These are phyloP conservation scores for Paecilomyces fulvus DNA, from an alignment of 2,329 filamentous ascomycete species.

Conservation along the genomic window DNA sequence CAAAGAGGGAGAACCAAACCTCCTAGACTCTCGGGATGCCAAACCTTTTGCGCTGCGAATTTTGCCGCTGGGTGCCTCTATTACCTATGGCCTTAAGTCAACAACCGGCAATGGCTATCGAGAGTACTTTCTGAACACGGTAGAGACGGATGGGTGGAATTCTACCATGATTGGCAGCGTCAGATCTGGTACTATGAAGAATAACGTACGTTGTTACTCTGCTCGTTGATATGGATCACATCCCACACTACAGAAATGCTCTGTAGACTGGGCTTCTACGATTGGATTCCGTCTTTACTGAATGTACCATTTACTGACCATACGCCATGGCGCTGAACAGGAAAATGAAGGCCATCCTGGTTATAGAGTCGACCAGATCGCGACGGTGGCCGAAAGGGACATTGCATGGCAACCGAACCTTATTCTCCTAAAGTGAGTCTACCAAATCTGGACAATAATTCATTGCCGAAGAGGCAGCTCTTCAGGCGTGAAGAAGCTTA, in stretches of 20 bases:
- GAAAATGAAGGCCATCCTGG: slow-evolving; percentile 18
- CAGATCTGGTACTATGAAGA: slow-evolving; percentile 7
- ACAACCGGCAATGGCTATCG: slow-evolving; percentile 8
- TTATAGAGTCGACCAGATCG: slow-evolving; percentile 13
- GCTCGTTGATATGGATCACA: background rate
- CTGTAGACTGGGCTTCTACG: too few relatives aligned
- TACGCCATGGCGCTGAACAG: slow-evolving; percentile 4
- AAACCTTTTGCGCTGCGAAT: background rate
- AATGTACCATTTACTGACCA: background rate
- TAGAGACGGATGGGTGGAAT: slow-evolving; percentile 6
- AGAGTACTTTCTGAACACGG: slow-evolving; percentile 4
- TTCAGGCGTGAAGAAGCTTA: background rate
- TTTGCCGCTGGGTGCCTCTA: slow-evolving; percentile 7
- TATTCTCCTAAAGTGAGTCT: slow-evolving; percentile 18
- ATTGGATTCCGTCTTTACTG: too few relatives aligned
- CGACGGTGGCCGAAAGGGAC: slow-evolving; percentile 2
- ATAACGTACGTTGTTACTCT: slow-evolving; percentile 11
- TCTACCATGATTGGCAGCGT: slow-evolving; percentile 10
- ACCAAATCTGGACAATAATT: background rate
- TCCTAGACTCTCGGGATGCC: background rate
- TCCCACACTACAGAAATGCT: background rate
- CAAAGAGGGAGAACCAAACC: background rate
- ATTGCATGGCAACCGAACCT: slow-evolving; percentile 16
- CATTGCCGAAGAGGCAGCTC: background rate
- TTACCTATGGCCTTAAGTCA: slow-evolving; percentile 8